A percentile compares a stretch with the other conserved stretches of the same genome.
phyloP scores from a whole-genome alignment of 805 yeast genomes.

The Saturnispora mendoncae region DNA sequence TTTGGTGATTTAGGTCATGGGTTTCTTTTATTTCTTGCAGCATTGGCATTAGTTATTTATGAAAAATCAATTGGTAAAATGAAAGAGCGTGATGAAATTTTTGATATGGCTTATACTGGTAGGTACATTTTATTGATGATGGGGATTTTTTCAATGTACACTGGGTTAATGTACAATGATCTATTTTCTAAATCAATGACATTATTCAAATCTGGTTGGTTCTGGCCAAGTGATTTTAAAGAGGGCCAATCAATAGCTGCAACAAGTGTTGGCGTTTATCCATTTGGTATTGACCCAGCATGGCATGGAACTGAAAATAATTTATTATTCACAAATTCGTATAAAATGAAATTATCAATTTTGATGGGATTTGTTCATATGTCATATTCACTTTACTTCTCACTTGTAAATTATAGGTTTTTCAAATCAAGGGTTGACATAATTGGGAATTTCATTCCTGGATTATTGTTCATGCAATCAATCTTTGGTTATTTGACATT shows the following conservation, averaged over 20 bases:
- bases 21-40: constrained; percentile 49
- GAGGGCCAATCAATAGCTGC: constrained; percentile 43
- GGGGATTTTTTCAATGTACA: constrained; percentile 68
- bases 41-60: constrained; percentile 43
- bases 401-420: constrained; percentile 52
- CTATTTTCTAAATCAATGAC: constrained; percentile 62
- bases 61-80: constrained; percentile 44
- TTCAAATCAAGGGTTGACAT: constrained; percentile 57
- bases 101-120: constrained; percentile 69
- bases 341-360: constrained; percentile 69
- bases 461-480: constrained; percentile 65
- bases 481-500: constrained; percentile 64
- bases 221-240: constrained; percentile 47
- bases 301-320: constrained; percentile 81
- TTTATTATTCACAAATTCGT: constrained; percentile 59
- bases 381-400: constrained; percentile 61
- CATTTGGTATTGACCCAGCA: constrained; percentile 59
- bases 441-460: constrained; percentile 66
- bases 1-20: constrained; percentile 81
- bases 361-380: constrained; percentile 70
- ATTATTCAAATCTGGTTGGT: constrained; percentile 62
- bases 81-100: constrained; percentile 59
- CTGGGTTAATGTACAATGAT: constrained; percentile 69
- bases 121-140: constrained; percentile 59
- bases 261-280: constrained; percentile 41